Percentiles rank a stretch among this genome's conserved stretches.
phyloP scores from a whole-genome alignment of 768 basidiomycete genomes.

The Glaciozyma martinii region DNA sequence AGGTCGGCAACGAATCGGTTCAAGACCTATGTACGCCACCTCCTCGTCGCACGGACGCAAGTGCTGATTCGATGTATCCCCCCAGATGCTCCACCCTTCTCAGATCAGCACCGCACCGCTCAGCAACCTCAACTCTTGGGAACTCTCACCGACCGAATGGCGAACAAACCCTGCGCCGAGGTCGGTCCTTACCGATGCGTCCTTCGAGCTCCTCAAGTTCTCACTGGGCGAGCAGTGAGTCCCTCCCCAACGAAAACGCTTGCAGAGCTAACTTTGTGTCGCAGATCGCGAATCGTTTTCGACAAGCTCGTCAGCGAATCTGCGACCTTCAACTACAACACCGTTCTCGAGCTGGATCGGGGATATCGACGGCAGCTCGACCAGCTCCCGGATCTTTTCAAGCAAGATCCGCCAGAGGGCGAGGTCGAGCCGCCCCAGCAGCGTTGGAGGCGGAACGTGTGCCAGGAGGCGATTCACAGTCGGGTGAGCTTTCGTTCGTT shows the following conservation, averaged over 20 bases:
- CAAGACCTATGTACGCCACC: slow-evolving; percentile 10
- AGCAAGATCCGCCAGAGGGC: slow-evolving; percentile 3
- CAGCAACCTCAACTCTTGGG: slow-evolving; percentile 13
- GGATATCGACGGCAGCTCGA: slow-evolving; percentile 21
- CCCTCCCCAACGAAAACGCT: no score
- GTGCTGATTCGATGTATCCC: not conserved
- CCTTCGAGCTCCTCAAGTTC: slow-evolving; percentile 20
- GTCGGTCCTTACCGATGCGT: slow-evolving; percentile 10
- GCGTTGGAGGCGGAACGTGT: not conserved
- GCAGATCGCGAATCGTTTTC: slow-evolving; percentile 19
- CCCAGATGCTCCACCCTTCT: slow-evolving; percentile 13
- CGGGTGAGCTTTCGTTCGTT: not conserved
- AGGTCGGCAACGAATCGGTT: slow-evolving; percentile 4
- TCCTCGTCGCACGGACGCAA: not conserved
- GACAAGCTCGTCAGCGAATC: slow-evolving; percentile 18
- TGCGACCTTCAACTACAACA: slow-evolving; percentile 16
- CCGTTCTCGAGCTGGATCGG: slow-evolving; percentile 19
- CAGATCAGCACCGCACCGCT: slow-evolving; percentile 11
- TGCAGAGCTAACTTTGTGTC: not conserved
- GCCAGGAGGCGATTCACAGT: slow-evolving; percentile 8
- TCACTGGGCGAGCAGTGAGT: slow-evolving; percentile 10
- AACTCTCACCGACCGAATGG: slow-evolving; percentile 18
- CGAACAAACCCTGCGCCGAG: not conserved
- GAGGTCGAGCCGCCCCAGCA: not conserved
- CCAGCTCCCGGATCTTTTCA: slow-evolving; percentile 13